Conservation (phyloP, 164 flowering plant genomes). For the Pachysandra terminalis region DNA sequence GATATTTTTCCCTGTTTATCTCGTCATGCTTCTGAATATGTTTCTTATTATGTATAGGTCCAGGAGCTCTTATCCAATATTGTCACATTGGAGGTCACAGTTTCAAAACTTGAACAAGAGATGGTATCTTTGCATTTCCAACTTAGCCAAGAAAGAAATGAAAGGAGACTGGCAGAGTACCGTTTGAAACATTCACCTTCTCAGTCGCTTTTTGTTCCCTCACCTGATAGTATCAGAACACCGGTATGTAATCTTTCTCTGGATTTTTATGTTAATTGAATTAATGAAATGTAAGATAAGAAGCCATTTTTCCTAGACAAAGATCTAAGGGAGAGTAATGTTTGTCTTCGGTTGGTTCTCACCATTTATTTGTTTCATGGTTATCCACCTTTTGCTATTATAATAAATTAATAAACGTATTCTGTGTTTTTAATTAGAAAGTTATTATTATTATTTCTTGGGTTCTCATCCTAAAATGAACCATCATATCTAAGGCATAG, state of each 20-base stretch:
- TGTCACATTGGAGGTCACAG: conserved; percentile 47
- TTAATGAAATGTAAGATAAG: not conserved
- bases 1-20: too few relatives aligned
- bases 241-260: conserved; percentile 16
- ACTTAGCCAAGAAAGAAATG: conserved; percentile 81
- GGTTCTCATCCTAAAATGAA: too few relatives aligned
- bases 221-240: conserved; percentile 14
- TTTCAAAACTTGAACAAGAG: conserved; percentile 63
- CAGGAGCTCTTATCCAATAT: conserved; percentile 57
- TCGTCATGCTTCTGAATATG: not conserved
- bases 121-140: conserved; percentile 58
- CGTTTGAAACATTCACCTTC: conserved; percentile 40
- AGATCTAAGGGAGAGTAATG: not conserved
- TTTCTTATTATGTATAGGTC: conserved; percentile 36
- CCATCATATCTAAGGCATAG: too few relatives aligned
- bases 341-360: too few relatives aligned
- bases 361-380: too few relatives aligned
- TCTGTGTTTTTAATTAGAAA: too few relatives aligned
- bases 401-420: too few relatives aligned
- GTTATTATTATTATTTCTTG: too few relatives aligned
- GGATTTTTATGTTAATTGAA: not conserved
- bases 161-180: conserved; percentile 65
- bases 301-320: not conserved
- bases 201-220: conserved; percentile 21
- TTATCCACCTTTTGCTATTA: too few relatives aligned